phyloP scores from a whole-genome alignment of 495 filamentous ascomycete genomes.

The Trichoderma reesei region DNA sequence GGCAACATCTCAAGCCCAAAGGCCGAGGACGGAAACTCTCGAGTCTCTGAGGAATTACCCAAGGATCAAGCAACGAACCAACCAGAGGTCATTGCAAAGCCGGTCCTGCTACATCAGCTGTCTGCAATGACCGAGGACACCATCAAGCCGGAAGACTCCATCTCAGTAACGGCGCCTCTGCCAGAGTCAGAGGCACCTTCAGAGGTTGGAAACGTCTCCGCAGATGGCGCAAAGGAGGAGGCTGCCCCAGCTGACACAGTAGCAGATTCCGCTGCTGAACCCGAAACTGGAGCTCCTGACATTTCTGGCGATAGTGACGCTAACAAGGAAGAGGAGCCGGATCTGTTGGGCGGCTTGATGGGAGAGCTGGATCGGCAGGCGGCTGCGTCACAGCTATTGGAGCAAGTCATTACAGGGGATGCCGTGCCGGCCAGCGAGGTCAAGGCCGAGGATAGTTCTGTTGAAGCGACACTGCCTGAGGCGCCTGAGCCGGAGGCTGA shows the following conservation, averaged over 20 bases:
- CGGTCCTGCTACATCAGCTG: background rate
- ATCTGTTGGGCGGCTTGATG: slow-evolving; percentile 12
- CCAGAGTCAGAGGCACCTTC: slow-evolving; percentile 2
- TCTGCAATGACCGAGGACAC: slow-evolving; percentile 9
- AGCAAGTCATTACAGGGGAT: background rate
- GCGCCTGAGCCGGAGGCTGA: background rate
- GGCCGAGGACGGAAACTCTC: too few relatives aligned
- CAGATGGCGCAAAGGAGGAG: background rate
- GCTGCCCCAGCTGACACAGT: background rate
- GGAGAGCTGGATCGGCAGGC: slow-evolving; percentile 14
- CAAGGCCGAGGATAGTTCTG: background rate
- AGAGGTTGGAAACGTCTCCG: background rate
- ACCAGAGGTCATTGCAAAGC: background rate
- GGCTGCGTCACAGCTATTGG: slow-evolving; percentile 2
- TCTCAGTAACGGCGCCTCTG: slow-evolving; percentile 1
- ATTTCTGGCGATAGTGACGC: background rate
- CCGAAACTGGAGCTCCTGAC: background rate
- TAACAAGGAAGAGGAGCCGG: slow-evolving; percentile 4
- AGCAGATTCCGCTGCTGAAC: background rate
- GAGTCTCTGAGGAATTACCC: background rate
- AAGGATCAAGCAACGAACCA: background rate
- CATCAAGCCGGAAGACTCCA: slow-evolving; percentile 10
- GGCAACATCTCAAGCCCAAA: slow-evolving; percentile 10
- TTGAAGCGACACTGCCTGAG: background rate
- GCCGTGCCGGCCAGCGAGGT: background rate